Base-by-base conservation (phyloP, 345 rosid genomes). In the Melastoma malabathricum region DNA sequence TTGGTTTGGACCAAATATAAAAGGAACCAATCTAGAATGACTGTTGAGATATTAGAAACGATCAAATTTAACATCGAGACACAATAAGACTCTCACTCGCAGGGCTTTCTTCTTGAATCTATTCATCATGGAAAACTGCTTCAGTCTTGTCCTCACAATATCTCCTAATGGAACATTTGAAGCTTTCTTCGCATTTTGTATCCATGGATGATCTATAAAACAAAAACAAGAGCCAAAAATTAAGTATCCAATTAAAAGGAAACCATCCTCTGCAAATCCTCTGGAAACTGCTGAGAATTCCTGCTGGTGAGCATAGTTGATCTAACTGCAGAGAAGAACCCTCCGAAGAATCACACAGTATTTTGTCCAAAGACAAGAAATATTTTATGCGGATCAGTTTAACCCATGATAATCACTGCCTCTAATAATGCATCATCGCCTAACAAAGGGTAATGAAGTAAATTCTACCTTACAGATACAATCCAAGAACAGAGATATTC, bases 121-220 rank as follows among this genome's bases (percentile, higher is more conserved):
- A 62, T 86, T 92, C 98, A 92, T 92, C 67, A 86, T 59, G 18
- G 96, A 86, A 62, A 92, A 92, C 68, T 92, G 98, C 71, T 72
- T 92, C 51, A 92, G 83, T 64, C 98, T 77, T 41, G 98, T 58
- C 75, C 96, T 84, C 54, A 92, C 96, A 15, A 84, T 77, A 65
- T 92, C 98, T 47, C 98, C 98, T 43, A 92, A 75, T 29, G 95
- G 96, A 51, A 92, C 98, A 75, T 86, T 92, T 13, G 96, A 74
- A 64, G 98, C 98, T 66, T 92, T 92, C 82, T 84, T 92, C 46
- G 86, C 76, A 69, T 92, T 80, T 59, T 82, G 96, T 68, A 86
- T 51, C 98, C 98, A 92, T 15, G 96, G 71, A 60, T 92, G 98
- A 43, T 86, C 98, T 92, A 64, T 43, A 60, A 65, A 45, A 48